Base-by-base conservation (phyloP, 441 rosid genomes). In the Cnidoscolus chayamansa region DNA sequence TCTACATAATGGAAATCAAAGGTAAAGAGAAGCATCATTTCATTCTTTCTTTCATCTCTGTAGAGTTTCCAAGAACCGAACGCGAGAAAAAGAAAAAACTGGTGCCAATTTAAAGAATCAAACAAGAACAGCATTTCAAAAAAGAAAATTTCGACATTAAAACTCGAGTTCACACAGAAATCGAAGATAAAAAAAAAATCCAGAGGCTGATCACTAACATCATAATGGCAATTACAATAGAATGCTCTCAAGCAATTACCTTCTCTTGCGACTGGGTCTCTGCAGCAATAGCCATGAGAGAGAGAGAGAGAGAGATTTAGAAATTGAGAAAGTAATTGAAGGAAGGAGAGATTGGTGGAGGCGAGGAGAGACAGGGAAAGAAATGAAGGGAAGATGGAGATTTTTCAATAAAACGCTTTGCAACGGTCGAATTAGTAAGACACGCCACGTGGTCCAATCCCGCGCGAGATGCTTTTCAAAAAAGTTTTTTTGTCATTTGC, bases 261-360 rank as follows among this genome's bases (percentile, higher is more conserved):
- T 85, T 83, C 62, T 84, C 86, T 54, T 81, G 85, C 62, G 83
- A 72, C 3, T 81, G 85, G 12, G 78, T 77, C 72, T 87, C 88
- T 57, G 88, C 77, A 76, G 84, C 80, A 49, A 88, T 86, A 79
- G 87, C 90, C 90, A 85, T 86, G 17, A 55, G 50, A 63, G 20
- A 2, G 10, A 51, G 50, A 68, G 63, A 59, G 74, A 56, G 62
- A 45, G 35, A 65, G 65, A 43, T 25, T 30, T 4, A n/a, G 35
- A 31, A 30, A 59, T 9, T 9, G n/a, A 30, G 63, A 11, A 59
- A 31, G 40, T 59, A 30, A n/a, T 8, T 20, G 67, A 31, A 47
- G 31, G 76, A 5, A 63, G 37, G 37, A 74, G 61, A 12, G 30
- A 32, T 19, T 32, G 47, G 64, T 37, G 45, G 47, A 31, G 10